Evolutionary conservation across 2,329 filamentous ascomycete genomes (phyloP), one percentile per base, ranked within the genome.

Genomic region (Neofusicoccum parvum): DNA sequence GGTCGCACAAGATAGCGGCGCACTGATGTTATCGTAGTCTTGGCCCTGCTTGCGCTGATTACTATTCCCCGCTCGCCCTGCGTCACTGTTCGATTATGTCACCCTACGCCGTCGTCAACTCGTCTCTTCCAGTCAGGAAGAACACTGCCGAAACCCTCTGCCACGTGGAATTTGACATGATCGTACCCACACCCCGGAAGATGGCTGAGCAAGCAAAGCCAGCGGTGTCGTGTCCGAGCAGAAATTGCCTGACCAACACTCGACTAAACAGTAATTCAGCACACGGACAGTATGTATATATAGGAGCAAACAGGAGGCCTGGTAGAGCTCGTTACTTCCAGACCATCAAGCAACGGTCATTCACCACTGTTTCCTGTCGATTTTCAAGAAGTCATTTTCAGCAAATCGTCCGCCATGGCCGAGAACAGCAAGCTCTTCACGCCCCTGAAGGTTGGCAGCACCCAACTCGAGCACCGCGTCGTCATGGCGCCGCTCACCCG

Each of bases 401-500:
- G 23, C 37, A 46, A 6, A 51, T 12, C 46, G n/a, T 12, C 17
- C 17, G 48, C 37, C 62, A 65, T 65, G 63, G 63, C 63, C 53
- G 63, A 48, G 14, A 65, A 65, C 53, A 65, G 17, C 56, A 66
- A 66, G 49, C 69, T 76, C 49, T 75, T 75, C 68, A 50, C 70
- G 23, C 71, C 75, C 9, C 62, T 74, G 46, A 66, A 70, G 41
- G 59, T 76, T n/a, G 74, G 74, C 36, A 67, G 62, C 43, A 45
- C 70, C 20, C 51, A 50, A 4, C 70, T 76, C n/a, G 49, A 69
- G 23, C 71, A 76, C 67, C 72, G 72, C 37, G 46, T 76, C 14
- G 70, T 66, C 50, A 68, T 74, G 62, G 74, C 74, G 1, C 73
- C 74, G 1, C 68, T 76, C 10, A 76, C 73, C 14, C 74, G 80